phyloP scores from a whole-genome alignment of 169 alveolate genomes.

The Plasmodium reichenowi region DNA sequence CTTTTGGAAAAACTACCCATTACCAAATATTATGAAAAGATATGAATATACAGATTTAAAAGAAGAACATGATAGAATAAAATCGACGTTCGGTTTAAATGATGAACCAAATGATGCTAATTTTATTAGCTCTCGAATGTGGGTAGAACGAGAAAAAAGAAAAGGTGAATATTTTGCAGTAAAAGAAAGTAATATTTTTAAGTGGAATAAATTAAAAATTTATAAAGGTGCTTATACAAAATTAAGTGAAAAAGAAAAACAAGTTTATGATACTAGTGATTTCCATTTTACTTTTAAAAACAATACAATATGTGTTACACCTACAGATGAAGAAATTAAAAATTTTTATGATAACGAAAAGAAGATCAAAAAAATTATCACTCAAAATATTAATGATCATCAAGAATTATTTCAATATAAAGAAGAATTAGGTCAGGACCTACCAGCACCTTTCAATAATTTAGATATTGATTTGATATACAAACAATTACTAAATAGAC shows the following conservation, averaged over 20 bases:
- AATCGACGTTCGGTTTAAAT: conserved; percentile 83
- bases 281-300: conserved; percentile 85
- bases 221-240: conserved; percentile 79
- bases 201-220: conserved; percentile 87
- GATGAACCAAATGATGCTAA: conserved; percentile 88
- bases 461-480: conserved; percentile 55
- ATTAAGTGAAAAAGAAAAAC: conserved; percentile 80
- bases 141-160: conserved; percentile 85
- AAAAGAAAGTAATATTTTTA: conserved; percentile 86
- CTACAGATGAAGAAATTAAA: conserved; percentile 82
- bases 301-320: conserved; percentile 81
- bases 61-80: conserved; percentile 73
- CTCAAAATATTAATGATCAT: conserved; percentile 49
- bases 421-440: conserved; percentile 54
- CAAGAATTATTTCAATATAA: conserved; percentile 70
- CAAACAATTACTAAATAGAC: conserved; percentile 64
- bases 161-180: conserved; percentile 90
- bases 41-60: conserved; percentile 74
- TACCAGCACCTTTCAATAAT: conserved; percentile 53
- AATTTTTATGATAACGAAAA: conserved; percentile 79
- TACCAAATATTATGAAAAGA: conserved; percentile 75
- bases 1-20: conserved; percentile 81
- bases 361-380: conserved; percentile 77
- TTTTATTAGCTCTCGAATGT: conserved; percentile 84
- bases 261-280: conserved; percentile 81